A percentile compares a stretch with the other conserved stretches of the same genome.
phyloP scores from a whole-genome alignment of 305 asterid genomes.

The Fraxinus floribunda region DNA sequence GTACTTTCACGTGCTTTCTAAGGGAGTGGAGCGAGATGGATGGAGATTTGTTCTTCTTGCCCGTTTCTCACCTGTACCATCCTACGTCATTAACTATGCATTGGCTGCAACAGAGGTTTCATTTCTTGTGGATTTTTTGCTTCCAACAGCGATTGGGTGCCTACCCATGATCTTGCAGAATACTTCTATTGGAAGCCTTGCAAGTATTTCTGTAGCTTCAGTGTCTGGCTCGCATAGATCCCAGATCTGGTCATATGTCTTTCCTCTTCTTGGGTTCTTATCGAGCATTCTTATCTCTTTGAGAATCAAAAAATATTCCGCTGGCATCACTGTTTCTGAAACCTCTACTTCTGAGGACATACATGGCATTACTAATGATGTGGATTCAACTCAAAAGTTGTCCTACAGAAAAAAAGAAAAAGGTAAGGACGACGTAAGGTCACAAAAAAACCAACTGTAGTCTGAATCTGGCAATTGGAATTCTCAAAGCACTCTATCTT shows the following conservation, averaged over 20 bases:
- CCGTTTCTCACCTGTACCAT: slow-evolving; percentile 93
- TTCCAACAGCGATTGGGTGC: slow-evolving; percentile 87
- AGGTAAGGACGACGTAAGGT: background rate
- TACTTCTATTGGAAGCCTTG: slow-evolving; percentile 94
- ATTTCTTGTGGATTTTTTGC: slow-evolving; percentile 72
- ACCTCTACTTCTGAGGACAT: slow-evolving; percentile 16
- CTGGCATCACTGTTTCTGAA: slow-evolving; percentile 41
- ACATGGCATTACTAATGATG: background rate
- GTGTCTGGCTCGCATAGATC: slow-evolving; percentile 57
- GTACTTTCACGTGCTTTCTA: slow-evolving; percentile 65
- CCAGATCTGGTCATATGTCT: slow-evolving; percentile 63
- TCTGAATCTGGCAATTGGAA: background rate
- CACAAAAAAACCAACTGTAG: background rate
- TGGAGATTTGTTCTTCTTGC: slow-evolving; percentile 95
- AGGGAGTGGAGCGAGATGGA: slow-evolving; percentile 85
- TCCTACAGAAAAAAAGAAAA: background rate
- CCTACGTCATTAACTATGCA: slow-evolving; percentile 85
- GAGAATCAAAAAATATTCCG: slow-evolving; percentile 76
- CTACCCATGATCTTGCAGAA: slow-evolving; percentile 95
- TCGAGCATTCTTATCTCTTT: slow-evolving; percentile 83
- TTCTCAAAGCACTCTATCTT: background rate
- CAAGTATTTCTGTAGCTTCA: slow-evolving; percentile 80
- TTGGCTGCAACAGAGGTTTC: slow-evolving; percentile 80
- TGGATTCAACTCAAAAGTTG: slow-evolving; percentile 8
- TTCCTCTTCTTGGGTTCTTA: slow-evolving; percentile 76